Evolutionary conservation across 2,329 filamentous ascomycete species (phyloP).

Genomic region (Aspergillus vadensis): DNA sequence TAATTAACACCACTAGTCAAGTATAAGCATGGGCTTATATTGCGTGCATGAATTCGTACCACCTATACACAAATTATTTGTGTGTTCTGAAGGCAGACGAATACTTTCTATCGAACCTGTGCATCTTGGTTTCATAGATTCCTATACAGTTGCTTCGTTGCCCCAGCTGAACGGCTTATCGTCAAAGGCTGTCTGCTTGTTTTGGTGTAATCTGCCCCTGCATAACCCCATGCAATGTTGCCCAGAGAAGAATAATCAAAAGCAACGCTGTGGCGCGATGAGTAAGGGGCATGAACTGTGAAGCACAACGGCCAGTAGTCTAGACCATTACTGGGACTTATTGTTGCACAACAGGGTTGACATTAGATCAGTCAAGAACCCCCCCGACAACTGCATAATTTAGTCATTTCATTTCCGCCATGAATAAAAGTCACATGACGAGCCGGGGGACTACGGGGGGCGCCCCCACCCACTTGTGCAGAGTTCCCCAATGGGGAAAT

Average conservation of each 20-base stretch:
- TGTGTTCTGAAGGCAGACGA: background rate
- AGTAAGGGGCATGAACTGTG: background rate
- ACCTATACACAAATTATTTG: background rate
- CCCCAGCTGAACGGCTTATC: background rate
- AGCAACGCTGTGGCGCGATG: background rate
- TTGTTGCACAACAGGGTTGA: background rate
- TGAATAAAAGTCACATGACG: background rate
- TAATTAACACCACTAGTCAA: background rate
- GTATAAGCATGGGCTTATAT: background rate
- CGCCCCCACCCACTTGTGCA: slow-evolving; percentile 10
- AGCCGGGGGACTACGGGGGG: slow-evolving; percentile 10
- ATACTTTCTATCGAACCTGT: background rate
- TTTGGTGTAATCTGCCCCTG: background rate
- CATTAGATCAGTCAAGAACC: background rate
- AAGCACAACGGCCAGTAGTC: background rate
- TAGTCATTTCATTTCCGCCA: no score
- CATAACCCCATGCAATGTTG: background rate
- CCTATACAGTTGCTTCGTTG: no score
- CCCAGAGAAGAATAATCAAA: background rate
- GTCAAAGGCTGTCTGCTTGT: background rate
- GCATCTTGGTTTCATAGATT: background rate
- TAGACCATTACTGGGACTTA: background rate
- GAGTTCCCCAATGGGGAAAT: slow-evolving; percentile 25
- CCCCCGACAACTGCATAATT: background rate
- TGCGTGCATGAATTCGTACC: background rate